Conservation (phyloP, 2,329 filamentous ascomycete species). For the Fusarium sp. region DNA sequence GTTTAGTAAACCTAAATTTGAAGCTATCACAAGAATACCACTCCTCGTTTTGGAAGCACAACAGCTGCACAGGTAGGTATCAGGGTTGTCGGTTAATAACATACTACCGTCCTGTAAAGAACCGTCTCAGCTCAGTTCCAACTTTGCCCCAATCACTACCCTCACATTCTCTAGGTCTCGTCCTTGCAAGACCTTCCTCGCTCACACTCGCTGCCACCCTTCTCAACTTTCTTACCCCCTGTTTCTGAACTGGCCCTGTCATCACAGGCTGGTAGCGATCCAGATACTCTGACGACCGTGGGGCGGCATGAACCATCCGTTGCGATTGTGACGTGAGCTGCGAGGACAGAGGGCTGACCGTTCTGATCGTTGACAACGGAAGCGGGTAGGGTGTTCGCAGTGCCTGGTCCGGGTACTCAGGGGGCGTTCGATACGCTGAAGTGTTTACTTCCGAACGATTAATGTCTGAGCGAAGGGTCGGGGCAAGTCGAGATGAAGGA, state of each 20-base stretch:
- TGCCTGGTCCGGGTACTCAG: conserved; percentile 44
- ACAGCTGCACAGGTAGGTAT: conserved; percentile 1
- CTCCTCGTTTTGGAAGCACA: not conserved
- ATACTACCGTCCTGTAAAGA: conserved; percentile 38
- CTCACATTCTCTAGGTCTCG: conserved; percentile 5
- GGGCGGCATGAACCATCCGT: conserved; percentile 18
- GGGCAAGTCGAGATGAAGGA: conserved; percentile 51
- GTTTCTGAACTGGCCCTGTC: conserved; percentile 4
- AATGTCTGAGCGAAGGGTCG: conserved; percentile 32
- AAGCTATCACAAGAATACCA: not conserved
- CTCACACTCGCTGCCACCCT: conserved; percentile 19
- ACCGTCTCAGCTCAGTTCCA: conserved; percentile 41
- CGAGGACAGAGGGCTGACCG: conserved; percentile 27
- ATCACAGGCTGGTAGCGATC: conserved; percentile 48
- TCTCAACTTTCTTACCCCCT: conserved; percentile 20
- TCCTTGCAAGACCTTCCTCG: conserved; percentile 12
- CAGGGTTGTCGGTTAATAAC: not conserved
- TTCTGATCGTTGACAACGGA: conserved; percentile 25
- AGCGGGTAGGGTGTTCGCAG: conserved; percentile 26
- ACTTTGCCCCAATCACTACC: conserved; percentile 35
- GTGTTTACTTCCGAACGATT: conserved; percentile 38
- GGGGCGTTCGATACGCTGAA: conserved; percentile 47
- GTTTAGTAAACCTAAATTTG: not conserved
- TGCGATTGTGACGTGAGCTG: conserved; percentile 34
- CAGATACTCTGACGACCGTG: conserved; percentile 51